These are phyloP conservation scores for Cudoniella acicularis DNA, from an alignment of 495 filamentous ascomycete species.

Conservation along the genomic window DNA sequence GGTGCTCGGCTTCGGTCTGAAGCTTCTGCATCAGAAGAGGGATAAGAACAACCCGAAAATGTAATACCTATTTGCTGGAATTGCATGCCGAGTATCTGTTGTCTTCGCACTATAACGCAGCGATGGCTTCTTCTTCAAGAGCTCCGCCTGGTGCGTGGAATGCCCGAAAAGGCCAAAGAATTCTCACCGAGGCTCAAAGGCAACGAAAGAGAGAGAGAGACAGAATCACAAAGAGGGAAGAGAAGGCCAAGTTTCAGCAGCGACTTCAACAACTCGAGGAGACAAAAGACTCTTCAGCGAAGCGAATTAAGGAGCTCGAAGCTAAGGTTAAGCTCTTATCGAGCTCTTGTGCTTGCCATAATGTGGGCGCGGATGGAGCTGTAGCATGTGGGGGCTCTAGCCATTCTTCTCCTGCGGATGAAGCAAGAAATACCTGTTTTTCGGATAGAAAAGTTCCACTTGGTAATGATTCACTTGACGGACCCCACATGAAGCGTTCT, in stretches of 20 bases:
- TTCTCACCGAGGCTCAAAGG: conserved; percentile 3
- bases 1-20: background rate
- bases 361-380: background rate
- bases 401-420: background rate
- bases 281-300: background rate
- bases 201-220: background rate
- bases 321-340: background rate
- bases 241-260: background rate
- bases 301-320: conserved; percentile 3
- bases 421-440: background rate
- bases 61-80: background rate
- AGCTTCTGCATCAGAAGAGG: background rate
- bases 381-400: background rate
- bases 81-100: background rate
- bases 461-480: background rate
- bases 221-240: background rate
- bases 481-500: background rate
- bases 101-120: background rate
- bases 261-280: background rate
- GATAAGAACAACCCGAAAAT: background rate
- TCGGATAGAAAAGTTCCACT: background rate
- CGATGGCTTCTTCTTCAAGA: background rate
- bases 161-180: background rate
- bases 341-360: background rate
- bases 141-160: background rate